Conservation (phyloP, 441 rosid genomes). For the Sinapis alba region DNA sequence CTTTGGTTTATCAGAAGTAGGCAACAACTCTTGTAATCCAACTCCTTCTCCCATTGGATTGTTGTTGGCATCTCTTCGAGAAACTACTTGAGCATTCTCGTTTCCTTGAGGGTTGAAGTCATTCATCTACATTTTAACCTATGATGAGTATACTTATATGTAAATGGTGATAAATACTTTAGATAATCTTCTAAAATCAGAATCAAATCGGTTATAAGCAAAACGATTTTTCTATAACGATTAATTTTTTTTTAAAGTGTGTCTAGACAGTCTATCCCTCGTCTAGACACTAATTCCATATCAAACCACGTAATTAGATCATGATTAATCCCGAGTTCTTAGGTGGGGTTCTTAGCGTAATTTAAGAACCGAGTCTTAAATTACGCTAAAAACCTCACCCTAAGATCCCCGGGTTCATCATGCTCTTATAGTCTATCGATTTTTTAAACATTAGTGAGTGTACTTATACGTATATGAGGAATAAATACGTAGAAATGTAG, state of each 20-base stretch:
- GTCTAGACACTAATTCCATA: too few species aligned
- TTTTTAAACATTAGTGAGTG: not conserved
- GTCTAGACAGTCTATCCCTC: not conserved
- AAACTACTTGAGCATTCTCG: conserved; percentile 38
- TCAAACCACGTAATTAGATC: too few species aligned
- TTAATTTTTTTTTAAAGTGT: not conserved
- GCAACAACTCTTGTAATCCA: conserved; percentile 37
- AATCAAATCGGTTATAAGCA: not conserved
- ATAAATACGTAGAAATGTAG: not conserved
- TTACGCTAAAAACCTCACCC: too few species aligned
- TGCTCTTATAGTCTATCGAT: not conserved
- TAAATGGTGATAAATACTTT: not conserved
- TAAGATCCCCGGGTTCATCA: too few species aligned
- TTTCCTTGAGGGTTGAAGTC: conserved; percentile 51
- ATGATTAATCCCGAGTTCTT: too few species aligned
- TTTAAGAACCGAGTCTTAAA: too few species aligned
- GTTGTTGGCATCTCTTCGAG: conserved; percentile 39
- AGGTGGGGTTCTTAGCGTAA: too few species aligned
- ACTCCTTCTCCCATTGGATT: conserved; percentile 34
- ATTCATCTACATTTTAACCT: conserved; percentile 58
- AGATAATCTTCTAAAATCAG: not conserved
- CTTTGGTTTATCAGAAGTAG: conserved; percentile 40
- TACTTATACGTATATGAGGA: not conserved
- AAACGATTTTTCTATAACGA: not conserved
- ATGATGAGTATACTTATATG: conserved; percentile 4